Evolutionary conservation across 31 red algal species (phyloP).

Genomic region (Porphyra umbilicalis): DNA sequence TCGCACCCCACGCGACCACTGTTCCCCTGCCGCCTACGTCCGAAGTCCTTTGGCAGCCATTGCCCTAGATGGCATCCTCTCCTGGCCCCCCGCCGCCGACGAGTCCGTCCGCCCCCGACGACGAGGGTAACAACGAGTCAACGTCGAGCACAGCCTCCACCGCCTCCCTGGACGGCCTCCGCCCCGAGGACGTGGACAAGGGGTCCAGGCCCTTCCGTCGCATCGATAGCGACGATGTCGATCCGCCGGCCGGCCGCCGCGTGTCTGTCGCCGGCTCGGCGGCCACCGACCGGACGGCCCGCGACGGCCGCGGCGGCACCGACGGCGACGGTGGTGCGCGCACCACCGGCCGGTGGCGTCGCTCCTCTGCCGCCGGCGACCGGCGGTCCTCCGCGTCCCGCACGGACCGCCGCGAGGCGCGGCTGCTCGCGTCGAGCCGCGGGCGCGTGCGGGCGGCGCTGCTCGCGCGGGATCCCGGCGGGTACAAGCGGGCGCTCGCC

Average conservation of each 20-base stretch:
- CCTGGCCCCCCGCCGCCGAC: no score
- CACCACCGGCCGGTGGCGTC: background rate
- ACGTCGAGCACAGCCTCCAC: no score
- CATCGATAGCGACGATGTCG: background rate
- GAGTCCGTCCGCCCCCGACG: no score
- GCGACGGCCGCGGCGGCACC: background rate
- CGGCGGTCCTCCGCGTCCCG: background rate
- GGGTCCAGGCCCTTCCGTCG: no score
- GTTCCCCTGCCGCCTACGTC: no score
- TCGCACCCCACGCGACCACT: no score
- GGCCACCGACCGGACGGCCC: no score
- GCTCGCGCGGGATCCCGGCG: background rate
- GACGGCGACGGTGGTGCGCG: background rate
- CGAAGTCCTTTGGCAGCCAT: no score
- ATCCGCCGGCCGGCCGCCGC: background rate
- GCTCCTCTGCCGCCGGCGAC: background rate
- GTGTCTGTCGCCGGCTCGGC: background rate
- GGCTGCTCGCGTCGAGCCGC: background rate
- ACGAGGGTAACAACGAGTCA: no score
- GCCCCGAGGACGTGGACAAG: no score
- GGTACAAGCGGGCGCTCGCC: background rate
- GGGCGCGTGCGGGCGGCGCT: background rate
- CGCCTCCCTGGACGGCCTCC: no score
- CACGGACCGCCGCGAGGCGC: background rate
- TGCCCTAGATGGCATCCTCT: no score